Base-by-base conservation (phyloP, 2,329 filamentous ascomycete species). In the Achaetomium macrosporum region DNA sequence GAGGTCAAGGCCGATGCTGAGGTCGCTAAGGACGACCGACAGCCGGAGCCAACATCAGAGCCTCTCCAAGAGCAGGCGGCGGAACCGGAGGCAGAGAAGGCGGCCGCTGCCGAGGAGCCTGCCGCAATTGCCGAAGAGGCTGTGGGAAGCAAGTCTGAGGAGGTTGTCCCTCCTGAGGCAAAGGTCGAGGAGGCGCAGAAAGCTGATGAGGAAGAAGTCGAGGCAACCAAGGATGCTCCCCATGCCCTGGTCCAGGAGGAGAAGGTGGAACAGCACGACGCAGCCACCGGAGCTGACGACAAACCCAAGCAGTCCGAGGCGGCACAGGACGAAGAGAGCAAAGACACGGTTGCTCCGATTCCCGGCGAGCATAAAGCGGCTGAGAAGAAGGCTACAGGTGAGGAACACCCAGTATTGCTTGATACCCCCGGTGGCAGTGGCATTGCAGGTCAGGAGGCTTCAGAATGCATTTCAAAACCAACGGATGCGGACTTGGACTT, bases 131-230 rank as follows among this genome's bases (percentile, higher is more conserved):
- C 51, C 41, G 47, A 47, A 5, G 41, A 49, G 29, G 41, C 51
- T 19, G 29, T 7, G 25, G 25, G 33, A 8, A 29, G 16, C 30
- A 31, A 30, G 11, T 31, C 42, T 15, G 20, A 40, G 5, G 43
- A 46, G 30, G 35, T 39, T 35, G 42, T 36, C 15, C n/a, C 49
- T 6, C 50, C 45, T 35, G 46, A 45, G n/a, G 16, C 42, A 10
- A 56, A 56, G 46, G 45, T n/a, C 19, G 75, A 78, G 16, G 76
- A 73, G 43, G 79, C 72, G 31, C 79, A 69, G 64, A 73, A 80
- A 25, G 57, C 76, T 79, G 10, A 79, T 62, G 7, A 76, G 39
- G 50, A 50, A n/a, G 13, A 10, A 25, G 2, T 12, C 16, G 49
- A 53, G 19, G n/a, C 35, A 8, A 17, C 42, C 19, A 41, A 51